These are phyloP conservation scores for Epichloe gansuensis DNA, from an alignment of 2,329 filamentous ascomycete genomes.

Conservation along the genomic window DNA sequence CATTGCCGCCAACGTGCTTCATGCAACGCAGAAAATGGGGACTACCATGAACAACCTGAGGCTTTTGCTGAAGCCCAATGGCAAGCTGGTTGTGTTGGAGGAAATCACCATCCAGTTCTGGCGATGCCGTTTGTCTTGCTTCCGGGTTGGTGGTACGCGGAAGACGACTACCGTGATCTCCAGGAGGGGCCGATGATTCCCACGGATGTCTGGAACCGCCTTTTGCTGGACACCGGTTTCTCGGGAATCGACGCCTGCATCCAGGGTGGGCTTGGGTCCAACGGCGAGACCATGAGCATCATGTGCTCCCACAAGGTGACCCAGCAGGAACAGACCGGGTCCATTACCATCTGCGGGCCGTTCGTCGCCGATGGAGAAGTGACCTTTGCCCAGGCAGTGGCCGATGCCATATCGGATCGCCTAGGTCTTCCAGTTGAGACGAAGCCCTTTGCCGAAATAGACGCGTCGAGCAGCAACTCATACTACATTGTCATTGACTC, in stretches of 20 bases:
- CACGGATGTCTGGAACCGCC: slow-evolving; percentile 1
- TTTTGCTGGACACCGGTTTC: slow-evolving; percentile 5
- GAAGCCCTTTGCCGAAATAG: neutral
- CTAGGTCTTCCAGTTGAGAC: neutral
- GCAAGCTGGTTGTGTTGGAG: slow-evolving; percentile 7
- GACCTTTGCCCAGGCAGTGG: slow-evolving; percentile 1
- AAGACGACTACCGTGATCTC: slow-evolving; percentile 5
- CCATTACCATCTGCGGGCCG: slow-evolving; percentile 3
- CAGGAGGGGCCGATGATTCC: slow-evolving; percentile 3
- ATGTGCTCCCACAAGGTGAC: slow-evolving; percentile 2
- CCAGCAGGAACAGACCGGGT: neutral
- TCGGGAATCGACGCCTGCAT: slow-evolving; percentile 5
- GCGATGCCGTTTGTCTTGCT: slow-evolving; percentile 5
- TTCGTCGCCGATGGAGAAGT: slow-evolving; percentile 3
- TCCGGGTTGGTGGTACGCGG: slow-evolving; percentile 6
- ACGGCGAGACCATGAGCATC: neutral
- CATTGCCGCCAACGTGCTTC: slow-evolving; percentile 26
- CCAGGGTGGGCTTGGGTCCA: neutral
- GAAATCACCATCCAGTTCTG: neutral
- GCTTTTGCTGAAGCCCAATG: slow-evolving; percentile 6
- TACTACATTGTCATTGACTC: slow-evolving; percentile 5
- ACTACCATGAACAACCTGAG: slow-evolving; percentile 11
- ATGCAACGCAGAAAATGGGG: slow-evolving; percentile 21
- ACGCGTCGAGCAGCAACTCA: neutral
- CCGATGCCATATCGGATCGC: neutral